Conservation (phyloP, 768 basidiomycete species). For the Fomitopsis pulvina region DNA sequence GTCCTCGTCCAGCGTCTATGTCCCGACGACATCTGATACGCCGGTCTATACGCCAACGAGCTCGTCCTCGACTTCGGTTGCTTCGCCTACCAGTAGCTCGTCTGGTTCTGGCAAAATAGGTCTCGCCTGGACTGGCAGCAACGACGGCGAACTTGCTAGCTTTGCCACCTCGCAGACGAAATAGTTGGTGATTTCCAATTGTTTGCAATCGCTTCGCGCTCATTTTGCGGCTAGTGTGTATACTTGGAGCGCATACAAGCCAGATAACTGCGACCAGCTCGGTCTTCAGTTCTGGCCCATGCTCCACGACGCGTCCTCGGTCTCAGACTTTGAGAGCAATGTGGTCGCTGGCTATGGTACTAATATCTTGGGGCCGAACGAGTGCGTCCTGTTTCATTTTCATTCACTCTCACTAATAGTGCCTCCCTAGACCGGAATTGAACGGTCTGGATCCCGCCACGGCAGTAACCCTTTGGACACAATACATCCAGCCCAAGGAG, state of each 20-base stretch:
- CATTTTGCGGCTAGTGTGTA: conserved; percentile 35
- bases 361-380: conserved; percentile 59
- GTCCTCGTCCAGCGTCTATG: conserved; percentile 6
- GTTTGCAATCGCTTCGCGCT: neutral
- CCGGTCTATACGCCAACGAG: conserved; percentile 11
- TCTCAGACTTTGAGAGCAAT: conserved; percentile 37
- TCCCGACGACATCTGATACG: conserved; percentile 8
- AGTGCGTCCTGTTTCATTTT: conserved; percentile 39
- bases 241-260: conserved; percentile 57
- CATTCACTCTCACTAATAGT: conserved; percentile 21
- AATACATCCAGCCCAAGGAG: conserved; percentile 54
- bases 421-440: conserved; percentile 56
- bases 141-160: conserved; percentile 35
- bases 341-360: conserved; percentile 47
- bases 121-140: conserved; percentile 60
- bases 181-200: conserved; percentile 28
- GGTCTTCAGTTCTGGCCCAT: conserved; percentile 57
- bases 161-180: conserved; percentile 41
- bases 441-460: conserved; percentile 38
- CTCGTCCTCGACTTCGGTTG: conserved; percentile 15
- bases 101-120: conserved; percentile 41
- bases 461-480: conserved; percentile 51
- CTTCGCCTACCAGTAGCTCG: conserved; percentile 3
- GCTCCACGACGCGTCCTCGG: conserved; percentile 42
- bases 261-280: conserved; percentile 31